Evolutionary conservation across 2,329 filamentous ascomycete genomes (phyloP).

Genomic region (Fusarium praegraminearum): DNA sequence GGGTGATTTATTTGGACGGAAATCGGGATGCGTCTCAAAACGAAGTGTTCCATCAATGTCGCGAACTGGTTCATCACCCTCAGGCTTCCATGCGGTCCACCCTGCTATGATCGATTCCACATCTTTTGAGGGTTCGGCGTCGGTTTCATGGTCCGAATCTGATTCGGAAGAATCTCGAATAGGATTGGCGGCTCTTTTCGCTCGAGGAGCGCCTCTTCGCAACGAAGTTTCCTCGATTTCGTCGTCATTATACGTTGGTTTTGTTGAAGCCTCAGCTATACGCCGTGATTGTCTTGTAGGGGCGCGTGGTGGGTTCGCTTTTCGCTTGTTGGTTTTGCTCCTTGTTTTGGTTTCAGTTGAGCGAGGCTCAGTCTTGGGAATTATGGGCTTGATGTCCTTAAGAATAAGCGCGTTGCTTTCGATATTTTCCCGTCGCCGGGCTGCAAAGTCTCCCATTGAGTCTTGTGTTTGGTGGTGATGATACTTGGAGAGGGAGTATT

Average conservation of each 20-base stretch:
- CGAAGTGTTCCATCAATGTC: neutral
- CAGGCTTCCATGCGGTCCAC: conserved; percentile 9
- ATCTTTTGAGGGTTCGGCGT: neutral
- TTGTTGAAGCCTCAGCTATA: conserved; percentile 13
- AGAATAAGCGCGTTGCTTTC: conserved; percentile 18
- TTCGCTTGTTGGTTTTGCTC: conserved; percentile 6
- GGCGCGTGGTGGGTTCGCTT: neutral
- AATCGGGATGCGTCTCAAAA: conserved; percentile 13
- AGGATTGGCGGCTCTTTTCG: neutral
- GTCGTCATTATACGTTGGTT: neutral
- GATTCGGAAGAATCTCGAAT: neutral
- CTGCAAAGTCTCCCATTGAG: conserved; percentile 11
- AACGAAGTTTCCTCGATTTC: accelerated
- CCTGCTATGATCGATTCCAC: neutral
- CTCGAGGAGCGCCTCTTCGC: neutral
- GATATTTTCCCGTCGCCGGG: neutral
- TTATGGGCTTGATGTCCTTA: neutral
- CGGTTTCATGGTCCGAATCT: neutral
- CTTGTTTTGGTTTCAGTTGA: neutral
- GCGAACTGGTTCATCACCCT: neutral
- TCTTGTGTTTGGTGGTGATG: neutral
- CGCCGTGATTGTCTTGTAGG: conserved; percentile 22
- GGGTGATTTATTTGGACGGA: conserved; percentile 23
- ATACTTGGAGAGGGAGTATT: neutral
- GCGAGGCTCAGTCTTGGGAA: neutral